Evolutionary conservation across 805 yeast genomes (phyloP), one percentile per base, ranked within the genome.

Genomic region (Candida golubevii): DNA sequence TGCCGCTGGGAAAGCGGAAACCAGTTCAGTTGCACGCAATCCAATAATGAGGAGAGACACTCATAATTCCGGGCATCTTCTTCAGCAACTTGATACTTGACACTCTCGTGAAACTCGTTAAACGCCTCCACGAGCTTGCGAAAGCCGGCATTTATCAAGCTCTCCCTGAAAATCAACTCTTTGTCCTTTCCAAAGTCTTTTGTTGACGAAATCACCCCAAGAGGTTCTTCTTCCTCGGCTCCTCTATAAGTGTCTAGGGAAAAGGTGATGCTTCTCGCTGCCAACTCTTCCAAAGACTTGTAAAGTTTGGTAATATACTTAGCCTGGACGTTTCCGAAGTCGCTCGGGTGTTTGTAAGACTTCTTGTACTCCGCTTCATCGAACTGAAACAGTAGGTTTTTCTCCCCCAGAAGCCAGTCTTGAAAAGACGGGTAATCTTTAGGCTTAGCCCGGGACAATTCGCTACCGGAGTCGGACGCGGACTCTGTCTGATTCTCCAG

Each of bases 1-100:
- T 60, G 66, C 45, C 71, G 66, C 10, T 62, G 57, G 13, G 70
- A 67, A 1, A 49, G 44, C 33, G 56, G 54, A 51, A 79, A 81
- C 53, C 71, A 67, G 32, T 78, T 59, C 0, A 86, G 78, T 39
- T 74, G 73, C 26, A 85, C 57, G 52, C 88, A 77, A 47, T 79
- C 81, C 37, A 85, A 56, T 7, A 85, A 75, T 46, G 73, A 71
- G 29, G 75, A 57, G 28, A 72, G 66, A 43, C 78, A 80, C 31
- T 49, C 53, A 36, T 50, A 50, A 15, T 42, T 44, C 27, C 53
- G 62, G 11, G 66, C 63, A 10, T 64, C 62, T 12, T 55, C 55
- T 26, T 60, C 68, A 8, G 36, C 32, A 10, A 53, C 38, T 15
- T 23, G 35, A 10, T 49, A 45, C 38, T 53, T 60, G 8, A 53